Base-by-base conservation (phyloP, 2,329 filamentous ascomycete species). In the Chaetomiaceae sp. region DNA sequence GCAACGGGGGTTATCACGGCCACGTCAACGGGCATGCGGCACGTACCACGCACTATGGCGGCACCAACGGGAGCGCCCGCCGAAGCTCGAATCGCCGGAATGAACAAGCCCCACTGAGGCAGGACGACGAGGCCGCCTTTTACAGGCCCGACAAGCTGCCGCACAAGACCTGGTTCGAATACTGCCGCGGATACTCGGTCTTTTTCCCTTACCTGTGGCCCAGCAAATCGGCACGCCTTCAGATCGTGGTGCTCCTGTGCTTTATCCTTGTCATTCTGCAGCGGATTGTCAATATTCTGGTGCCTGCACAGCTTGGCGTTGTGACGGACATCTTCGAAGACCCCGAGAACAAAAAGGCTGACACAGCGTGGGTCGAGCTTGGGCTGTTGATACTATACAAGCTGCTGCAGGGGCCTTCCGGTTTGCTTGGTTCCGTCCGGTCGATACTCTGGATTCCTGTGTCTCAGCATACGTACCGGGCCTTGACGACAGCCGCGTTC, bases 191-290 rank as follows among this genome's bases (percentile, higher is more conserved):
- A 37, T 98, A 97, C 65, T 86, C 84, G 11, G 74, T 96, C 42
- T 95, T 98, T 68, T 94, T 97, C 63, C 91, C 90, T 0, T 98
- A 97, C 62, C 79, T 97, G 48, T 98, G 93, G 93, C 93, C 93
- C 1, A 85, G 83, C 59, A 91, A 91, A 60, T 83, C 88, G 30
- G 35, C 62, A 5, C 76, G 73, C 53, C 73, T 98, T 45, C 84
- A 96, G 68, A 55, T 88, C 19, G 76, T 90, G 45, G 88, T 96
- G 17, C 64, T 94, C 17, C 59, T 89, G 38, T 97, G 93, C 67
- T 90, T 97, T 60, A 42, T 80, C 29, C 75, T 98, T 38, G 81
- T 97, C 45, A 66, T 93, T 37, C 60, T 85, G 10, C 90, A 96
- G 69, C 83, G 93, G 51, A 72, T 83, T 39, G 79, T 98, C 64